Evolutionary conservation across 352 stramenopile species (phyloP), one percentile per base, ranked within the genome.

Genomic region (Phytophthora boehmeriae): DNA sequence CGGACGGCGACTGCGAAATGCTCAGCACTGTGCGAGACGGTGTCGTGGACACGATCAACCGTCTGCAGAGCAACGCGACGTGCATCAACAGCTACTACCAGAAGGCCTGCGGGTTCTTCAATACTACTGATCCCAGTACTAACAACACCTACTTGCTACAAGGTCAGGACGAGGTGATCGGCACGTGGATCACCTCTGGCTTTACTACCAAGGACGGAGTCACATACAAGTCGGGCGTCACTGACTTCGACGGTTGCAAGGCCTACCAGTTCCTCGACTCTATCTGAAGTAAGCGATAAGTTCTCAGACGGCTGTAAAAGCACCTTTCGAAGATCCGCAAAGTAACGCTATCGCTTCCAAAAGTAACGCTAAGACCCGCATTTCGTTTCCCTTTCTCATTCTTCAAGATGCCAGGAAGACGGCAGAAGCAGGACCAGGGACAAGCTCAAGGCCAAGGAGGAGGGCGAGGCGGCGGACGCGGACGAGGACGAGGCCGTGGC

Each of bases 1-100:
- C 25, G 25, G 25, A 30, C 6, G 25, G 73, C 41, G 73, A 82
- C 67, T 82, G 73, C 45, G 73, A 67, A 25, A 79, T 82, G 66
- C 49, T 82, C 13, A 53, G 69, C 48, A 77, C 60, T 4, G 66
- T 79, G n/a, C 69, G 73, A 11, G 73, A 79, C 32, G 73, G 73
- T 44, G 47, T 82, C 44, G 66, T 75, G 22, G 63, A 77, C 56
- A 67, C 76, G 9, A 82, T 77, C 69, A 82, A 82, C 59, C 73
- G 69, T 38, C 50, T 82, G 19, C 74, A 79, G 60, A 42, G 50
- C 54, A 59, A 38, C 27, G 54, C 58, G 1, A 65, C 63, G 35
- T 82, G 73, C 63, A 82, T 82, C 47, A 65, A 82, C 54, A 27
- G n/a, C 20, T 82, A 77, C 58, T 79, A 82, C 61, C 69, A 82